These are phyloP conservation scores for Verbascum thapsus DNA, from an alignment of 257 asterid genomes.

Conservation along the genomic window DNA sequence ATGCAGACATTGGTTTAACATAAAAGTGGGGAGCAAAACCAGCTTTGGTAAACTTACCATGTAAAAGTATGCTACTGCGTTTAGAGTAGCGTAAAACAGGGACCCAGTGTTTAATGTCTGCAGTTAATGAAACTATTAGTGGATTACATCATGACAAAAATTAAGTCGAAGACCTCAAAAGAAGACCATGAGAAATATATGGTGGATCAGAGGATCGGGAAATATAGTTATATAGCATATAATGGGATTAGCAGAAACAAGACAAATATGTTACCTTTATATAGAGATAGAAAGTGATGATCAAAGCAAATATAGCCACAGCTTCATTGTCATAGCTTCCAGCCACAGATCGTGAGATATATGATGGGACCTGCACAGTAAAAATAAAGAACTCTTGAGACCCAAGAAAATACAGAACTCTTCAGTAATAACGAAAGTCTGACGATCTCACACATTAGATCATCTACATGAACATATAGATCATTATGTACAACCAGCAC, in stretches of 20 bases:
- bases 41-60: slow-evolving; percentile 60
- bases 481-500: slow-evolving; percentile 2
- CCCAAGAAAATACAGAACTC: slow-evolving; percentile 14
- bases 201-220: neutral
- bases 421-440: slow-evolving; percentile 5
- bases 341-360: slow-evolving; percentile 98
- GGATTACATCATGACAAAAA: slow-evolving; percentile 27
- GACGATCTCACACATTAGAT: slow-evolving; percentile 2
- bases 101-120: slow-evolving; percentile 99
- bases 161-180: too few species aligned
- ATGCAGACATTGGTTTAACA: neutral
- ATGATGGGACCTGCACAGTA: slow-evolving; percentile 88
- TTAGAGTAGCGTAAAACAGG: slow-evolving; percentile 90
- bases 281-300: slow-evolving; percentile 94
- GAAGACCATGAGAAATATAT: slow-evolving; percentile 14
- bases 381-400: slow-evolving; percentile 7
- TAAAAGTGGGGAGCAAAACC: neutral
- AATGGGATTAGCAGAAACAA: slow-evolving; percentile 18
- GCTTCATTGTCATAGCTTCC: slow-evolving; percentile 99
- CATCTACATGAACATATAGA: slow-evolving; percentile 4
- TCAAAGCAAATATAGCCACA: slow-evolving; percentile 97
- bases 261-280: slow-evolving; percentile 62
- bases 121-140: slow-evolving; percentile 36
- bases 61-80: slow-evolving; percentile 91
- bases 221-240: neutral